These are phyloP conservation scores for Fraxinus dipetala DNA, from an alignment of 305 asterid species.

Conservation along the genomic window DNA sequence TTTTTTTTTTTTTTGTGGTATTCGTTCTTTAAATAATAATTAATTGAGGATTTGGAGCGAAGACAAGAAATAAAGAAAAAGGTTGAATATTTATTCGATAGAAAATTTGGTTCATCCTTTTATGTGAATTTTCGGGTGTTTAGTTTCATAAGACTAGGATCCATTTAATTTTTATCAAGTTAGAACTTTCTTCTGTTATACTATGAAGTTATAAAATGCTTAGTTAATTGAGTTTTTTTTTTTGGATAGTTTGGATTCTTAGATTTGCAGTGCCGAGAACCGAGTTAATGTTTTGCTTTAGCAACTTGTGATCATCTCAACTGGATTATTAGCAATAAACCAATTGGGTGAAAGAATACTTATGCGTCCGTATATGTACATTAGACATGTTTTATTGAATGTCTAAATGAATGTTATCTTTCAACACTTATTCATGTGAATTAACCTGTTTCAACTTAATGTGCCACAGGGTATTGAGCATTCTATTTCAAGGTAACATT, in stretches of 20 bases:
- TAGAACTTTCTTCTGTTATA: not conserved
- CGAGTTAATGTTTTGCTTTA: not conserved
- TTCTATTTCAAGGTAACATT: slow-evolving; percentile 40
- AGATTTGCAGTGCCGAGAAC: not conserved
- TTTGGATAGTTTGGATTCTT: not conserved
- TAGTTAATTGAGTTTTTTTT: not conserved
- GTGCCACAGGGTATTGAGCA: slow-evolving; percentile 38
- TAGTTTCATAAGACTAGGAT: slow-evolving; percentile 4
- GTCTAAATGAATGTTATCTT: not conserved
- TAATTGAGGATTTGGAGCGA: not conserved
- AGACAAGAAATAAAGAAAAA: not conserved
- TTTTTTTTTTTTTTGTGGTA: not conserved
- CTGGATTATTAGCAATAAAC: not conserved
- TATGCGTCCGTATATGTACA: not conserved
- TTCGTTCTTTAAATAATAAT: not conserved
- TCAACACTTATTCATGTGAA: slow-evolving; percentile 1
- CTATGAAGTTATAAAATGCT: not conserved
- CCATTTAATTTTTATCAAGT: not conserved
- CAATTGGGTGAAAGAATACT: not conserved
- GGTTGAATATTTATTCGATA: not conserved
- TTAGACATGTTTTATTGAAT: not conserved
- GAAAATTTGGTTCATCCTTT: not conserved
- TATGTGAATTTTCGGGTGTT: not conserved
- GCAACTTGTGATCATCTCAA: slow-evolving; percentile 5
- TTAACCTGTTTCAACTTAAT: slow-evolving; percentile 20